Evolutionary conservation across 1,284 basidiomycete species (phyloP), one percentile per base, ranked within the genome.

Genomic region (Moesziomyces globuligerus): DNA sequence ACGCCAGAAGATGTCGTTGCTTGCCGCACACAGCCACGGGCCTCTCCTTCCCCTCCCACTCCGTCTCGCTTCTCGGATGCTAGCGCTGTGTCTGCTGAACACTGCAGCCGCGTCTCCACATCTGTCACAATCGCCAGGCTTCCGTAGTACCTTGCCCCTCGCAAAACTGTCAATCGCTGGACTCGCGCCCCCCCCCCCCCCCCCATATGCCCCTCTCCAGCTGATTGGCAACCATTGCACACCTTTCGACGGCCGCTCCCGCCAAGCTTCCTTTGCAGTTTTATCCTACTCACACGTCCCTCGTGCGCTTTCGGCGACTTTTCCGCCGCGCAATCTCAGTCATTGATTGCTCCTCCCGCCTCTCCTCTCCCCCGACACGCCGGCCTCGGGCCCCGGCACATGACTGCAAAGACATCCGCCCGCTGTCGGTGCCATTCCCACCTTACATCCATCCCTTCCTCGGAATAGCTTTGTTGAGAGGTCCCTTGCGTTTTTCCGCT

Each of bases 261-360:
- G 45, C 34, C 51, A 32, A 42, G 42, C 41, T 55, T 36, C 38
- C 59, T 20, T 41, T 55, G 48, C 51, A 55, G 25, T 50, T 50
- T 62, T 62, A 62, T 62, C 59, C 59, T 45, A 38, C 32, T 23
- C 26, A 45, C 51, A 40, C 26, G 42, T 36, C 13, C 17, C 7
- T 38, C 36, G 25, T 26, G 18, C 24, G 18, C 17, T n/a, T 13
- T 39, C 49, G 48, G 49, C 45, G 43, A 47, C 40, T 47, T 52
- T 39, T 21, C 38, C 40, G 39, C 32, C n/a, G 13, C 20, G 7
- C 29, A 36, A n/a, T 9, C 8, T 42, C 6, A 17, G 40, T 41
- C 23, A 32, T 32, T 23, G 15, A 7, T 40, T 13, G 37, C 21
- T 34, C 18, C 41, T 23, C 34, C 41, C 20, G 28, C 25, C 43